Percentiles rank a stretch among this genome's conserved stretches.
Conservation (phyloP, 1,139 yeast species). For the Ashbya aceris region DNA sequence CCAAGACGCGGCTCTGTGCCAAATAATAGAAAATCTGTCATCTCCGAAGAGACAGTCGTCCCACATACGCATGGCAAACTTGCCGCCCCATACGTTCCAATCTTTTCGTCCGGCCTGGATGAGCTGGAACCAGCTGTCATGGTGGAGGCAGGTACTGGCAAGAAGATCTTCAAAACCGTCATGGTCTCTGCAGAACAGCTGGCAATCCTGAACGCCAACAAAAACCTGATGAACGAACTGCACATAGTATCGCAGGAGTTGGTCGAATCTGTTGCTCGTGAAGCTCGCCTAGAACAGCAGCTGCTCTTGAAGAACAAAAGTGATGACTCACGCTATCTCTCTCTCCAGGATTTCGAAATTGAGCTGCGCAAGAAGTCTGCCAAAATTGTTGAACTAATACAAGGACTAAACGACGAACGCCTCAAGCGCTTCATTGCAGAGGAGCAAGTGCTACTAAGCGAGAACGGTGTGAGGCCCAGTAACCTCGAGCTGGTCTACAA, state of each 20-base stretch:
- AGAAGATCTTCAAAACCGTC: conserved; percentile 16
- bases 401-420: conserved; percentile 54
- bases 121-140: conserved; percentile 8
- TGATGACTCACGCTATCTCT: conserved; percentile 7
- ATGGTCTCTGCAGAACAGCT: conserved; percentile 50
- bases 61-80: no score
- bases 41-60: not conserved
- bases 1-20: not conserved
- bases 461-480: conserved; percentile 45
- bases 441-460: conserved; percentile 51
- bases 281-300: conserved; percentile 45
- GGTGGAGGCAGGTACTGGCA: not conserved
- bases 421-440: conserved; percentile 58
- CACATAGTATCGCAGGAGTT: conserved; percentile 62
- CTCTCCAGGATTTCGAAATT: conserved; percentile 21
- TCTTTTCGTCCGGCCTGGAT: not conserved
- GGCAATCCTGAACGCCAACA: conserved; percentile 51
- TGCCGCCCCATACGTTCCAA: not conserved
- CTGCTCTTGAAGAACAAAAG: conserved; percentile 17
- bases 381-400: conserved; percentile 44
- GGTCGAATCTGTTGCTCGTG: conserved; percentile 62
- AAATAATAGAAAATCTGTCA: not conserved
- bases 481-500: conserved; percentile 49
- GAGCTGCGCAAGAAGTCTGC: conserved; percentile 39
- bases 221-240: conserved; percentile 50